These are phyloP conservation scores for Penicillium hesseltinei DNA, from an alignment of 2,329 filamentous ascomycete species.

Conservation along the genomic window DNA sequence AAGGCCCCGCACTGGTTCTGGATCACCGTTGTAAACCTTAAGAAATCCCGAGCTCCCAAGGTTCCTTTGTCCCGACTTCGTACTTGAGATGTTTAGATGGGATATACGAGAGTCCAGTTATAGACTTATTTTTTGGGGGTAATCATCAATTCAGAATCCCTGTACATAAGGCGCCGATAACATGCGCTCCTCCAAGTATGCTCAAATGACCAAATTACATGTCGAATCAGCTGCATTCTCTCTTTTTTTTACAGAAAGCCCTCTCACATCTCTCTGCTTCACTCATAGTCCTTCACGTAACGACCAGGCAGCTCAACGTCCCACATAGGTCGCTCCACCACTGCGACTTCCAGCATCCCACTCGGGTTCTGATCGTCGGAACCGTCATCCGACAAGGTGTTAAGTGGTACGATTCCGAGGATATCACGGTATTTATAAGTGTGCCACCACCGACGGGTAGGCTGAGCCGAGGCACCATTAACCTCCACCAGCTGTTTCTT, in stretches of 20 bases:
- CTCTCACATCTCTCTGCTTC: constrained; percentile 15
- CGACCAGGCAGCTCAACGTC: constrained; percentile 74
- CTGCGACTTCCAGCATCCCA: constrained; percentile 65
- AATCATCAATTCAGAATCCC: constrained; percentile 12
- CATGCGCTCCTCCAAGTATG: constrained; percentile 21
- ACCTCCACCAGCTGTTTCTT: constrained; percentile 27
- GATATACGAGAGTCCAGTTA: background rate
- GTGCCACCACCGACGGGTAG: constrained; percentile 60
- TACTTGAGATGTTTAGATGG: background rate
- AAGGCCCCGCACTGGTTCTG: constrained; percentile 3
- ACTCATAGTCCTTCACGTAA: constrained; percentile 60
- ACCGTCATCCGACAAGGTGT: constrained; percentile 34
- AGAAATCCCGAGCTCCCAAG: background rate
- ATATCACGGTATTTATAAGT: constrained; percentile 96
- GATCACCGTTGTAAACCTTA: background rate
- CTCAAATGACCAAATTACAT: constrained; percentile 18
- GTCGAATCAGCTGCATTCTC: constrained; percentile 9
- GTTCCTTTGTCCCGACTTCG: background rate
- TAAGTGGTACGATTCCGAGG: constrained; percentile 66
- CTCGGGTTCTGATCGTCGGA: constrained; percentile 30
- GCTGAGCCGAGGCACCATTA: constrained; percentile 27
- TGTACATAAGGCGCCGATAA: constrained; percentile 24
- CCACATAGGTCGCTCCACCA: constrained; percentile 84
- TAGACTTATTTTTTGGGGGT: background rate
- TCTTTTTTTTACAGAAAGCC: constrained; percentile 5